These are phyloP conservation scores for Dioscorea zingiberensis DNA, from an alignment of 106 monocot species.

Conservation along the genomic window DNA sequence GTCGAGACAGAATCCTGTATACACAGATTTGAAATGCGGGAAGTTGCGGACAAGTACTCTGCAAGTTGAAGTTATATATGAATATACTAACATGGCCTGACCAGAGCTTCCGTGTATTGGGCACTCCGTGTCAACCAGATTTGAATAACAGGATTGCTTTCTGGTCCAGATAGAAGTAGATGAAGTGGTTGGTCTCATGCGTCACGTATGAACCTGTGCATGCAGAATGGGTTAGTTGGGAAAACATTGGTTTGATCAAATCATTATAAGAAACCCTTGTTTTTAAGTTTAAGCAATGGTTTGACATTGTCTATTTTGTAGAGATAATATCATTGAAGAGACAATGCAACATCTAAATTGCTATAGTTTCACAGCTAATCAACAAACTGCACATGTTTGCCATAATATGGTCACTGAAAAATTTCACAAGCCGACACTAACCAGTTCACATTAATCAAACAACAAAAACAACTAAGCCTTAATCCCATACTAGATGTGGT, in stretches of 20 bases:
- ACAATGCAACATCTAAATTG: neutral
- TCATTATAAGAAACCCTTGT: no score
- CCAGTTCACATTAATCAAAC: neutral
- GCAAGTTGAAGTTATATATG: neutral
- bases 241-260: no score
- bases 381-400: no score
- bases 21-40: neutral
- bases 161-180: conserved; percentile 61
- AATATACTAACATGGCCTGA: no score
- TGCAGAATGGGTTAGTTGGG: neutral
- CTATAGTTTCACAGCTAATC: neutral
- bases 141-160: conserved; percentile 67
- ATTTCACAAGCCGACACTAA: neutral
- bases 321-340: no score
- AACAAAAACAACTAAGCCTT: neutral
- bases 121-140: conserved; percentile 36
- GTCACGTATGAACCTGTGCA: conserved; percentile 59
- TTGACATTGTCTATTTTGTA: no score
- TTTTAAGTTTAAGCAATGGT: no score
- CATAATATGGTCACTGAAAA: no score
- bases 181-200: conserved; percentile 63
- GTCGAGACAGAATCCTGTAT: neutral
- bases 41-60: neutral
- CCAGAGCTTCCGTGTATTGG: no score
- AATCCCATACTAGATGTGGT: no score